Base-by-base conservation (phyloP, 2,329 filamentous ascomycete species). In the Xylaria sp. region DNA sequence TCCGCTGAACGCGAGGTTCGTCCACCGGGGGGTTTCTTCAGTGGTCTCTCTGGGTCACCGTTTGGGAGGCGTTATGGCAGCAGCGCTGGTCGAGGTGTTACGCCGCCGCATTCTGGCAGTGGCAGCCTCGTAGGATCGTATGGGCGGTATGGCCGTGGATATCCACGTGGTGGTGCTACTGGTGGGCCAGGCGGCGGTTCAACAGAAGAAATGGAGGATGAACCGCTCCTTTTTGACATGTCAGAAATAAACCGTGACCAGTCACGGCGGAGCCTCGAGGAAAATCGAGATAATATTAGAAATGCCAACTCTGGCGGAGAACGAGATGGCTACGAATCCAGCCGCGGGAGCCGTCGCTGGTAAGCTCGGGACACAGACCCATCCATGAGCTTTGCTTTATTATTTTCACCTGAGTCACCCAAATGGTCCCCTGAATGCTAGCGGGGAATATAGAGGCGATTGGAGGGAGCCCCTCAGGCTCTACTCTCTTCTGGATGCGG, bases 221-320 rank as follows among this genome's bases (percentile, higher is more conserved):
- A 93, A 73, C 89, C 89, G 0, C 77, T 93, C 10, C 82, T 93
- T 10, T 93, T 93, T 77, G 89, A 90, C 69, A 88, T 93, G 83
- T 91, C 89, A 39, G 90, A 93, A 77, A 86, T 92, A 75, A 88
- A 89, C 71, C 82, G 85, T 15, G 75, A 77, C 20, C 83, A 84
- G 63, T 84, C 84, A 50, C 81, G 87, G 68, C 83, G 86, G 68
- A 90, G 86, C 71, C 76, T 89, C 7, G 88, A 90, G 70, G 87
- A 89, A 68, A 79, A 77, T 1, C 77, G 81, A 49, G 78, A 80
- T 2, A 77, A 78, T 3, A 77, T 79, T 31, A 76, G 77, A 25
- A 79, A 79, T 64, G 78, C 80, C 58, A 83, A 79, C 20, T 74
- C 78, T 27, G 77, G 72, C 17, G 67, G 70, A 20, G 76, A 82